phyloP scores from a whole-genome alignment of 2,329 filamentous ascomycete genomes.

The Harringtonia aguacate region DNA sequence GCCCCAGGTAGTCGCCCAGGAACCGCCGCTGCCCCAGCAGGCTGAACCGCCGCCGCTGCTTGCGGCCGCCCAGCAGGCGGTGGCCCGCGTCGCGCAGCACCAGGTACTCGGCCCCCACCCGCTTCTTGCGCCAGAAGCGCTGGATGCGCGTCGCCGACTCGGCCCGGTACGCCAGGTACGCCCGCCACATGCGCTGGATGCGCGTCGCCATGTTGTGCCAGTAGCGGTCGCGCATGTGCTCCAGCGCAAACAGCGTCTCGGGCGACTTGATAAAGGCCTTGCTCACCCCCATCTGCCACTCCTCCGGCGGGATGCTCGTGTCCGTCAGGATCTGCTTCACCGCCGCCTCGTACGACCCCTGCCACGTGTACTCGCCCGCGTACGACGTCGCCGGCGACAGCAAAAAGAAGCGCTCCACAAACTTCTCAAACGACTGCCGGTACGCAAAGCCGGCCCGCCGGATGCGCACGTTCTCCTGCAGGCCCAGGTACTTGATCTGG shows the following conservation, averaged over 20 bases:
- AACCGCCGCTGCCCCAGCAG: conserved; percentile 85
- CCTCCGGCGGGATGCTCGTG: conserved; percentile 86
- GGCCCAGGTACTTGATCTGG: conserved; percentile 96
- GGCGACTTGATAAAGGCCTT: conserved; percentile 98
- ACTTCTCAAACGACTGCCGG: conserved; percentile 94
- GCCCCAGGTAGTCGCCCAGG: conserved; percentile 86
- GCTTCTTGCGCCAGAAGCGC: conserved; percentile 89
- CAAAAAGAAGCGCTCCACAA: conserved; percentile 93
- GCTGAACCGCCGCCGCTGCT: conserved; percentile 86
- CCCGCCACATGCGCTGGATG: conserved; percentile 95
- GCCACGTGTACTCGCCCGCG: conserved; percentile 95
- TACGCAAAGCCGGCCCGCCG: conserved; percentile 94
- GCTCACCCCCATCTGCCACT: conserved; percentile 93
- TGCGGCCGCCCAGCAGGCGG: conserved; percentile 67
- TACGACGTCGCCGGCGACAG: conserved; percentile 91
- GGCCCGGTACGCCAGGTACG: conserved; percentile 82
- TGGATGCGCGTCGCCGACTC: conserved; percentile 94
- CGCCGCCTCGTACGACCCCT: conserved; percentile 75
- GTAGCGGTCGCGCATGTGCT: conserved; percentile 95
- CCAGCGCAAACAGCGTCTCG: conserved; percentile 89
- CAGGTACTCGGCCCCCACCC: conserved; percentile 79
- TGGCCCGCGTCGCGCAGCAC: conserved; percentile 84
- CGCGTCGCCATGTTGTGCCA: conserved; percentile 99
- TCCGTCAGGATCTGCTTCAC: conserved; percentile 91
- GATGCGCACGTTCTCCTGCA: conserved; percentile 99